Percentiles rank a stretch among this genome's conserved stretches.
Conservation (phyloP, 2,329 filamentous ascomycete species). For the Epichloe aotearoae region DNA sequence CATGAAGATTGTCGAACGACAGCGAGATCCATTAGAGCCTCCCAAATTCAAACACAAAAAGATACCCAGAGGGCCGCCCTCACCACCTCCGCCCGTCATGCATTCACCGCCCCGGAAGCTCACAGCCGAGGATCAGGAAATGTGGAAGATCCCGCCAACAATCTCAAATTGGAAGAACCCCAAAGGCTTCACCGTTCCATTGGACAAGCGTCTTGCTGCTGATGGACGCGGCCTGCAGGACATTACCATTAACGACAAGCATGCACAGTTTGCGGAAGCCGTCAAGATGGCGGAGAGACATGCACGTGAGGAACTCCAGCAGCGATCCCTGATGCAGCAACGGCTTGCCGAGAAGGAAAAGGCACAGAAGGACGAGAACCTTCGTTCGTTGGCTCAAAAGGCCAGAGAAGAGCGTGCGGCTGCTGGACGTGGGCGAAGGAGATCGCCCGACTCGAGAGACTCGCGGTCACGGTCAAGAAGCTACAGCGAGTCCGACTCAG, state of each 20-base stretch:
- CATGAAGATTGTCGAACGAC: conserved; percentile 94
- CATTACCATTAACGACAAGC: conserved; percentile 95
- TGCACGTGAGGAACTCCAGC: conserved; percentile 87
- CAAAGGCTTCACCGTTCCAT: conserved; percentile 89
- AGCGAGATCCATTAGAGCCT: conserved; percentile 90
- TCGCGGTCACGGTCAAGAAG: conserved; percentile 30
- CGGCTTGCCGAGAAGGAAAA: conserved; percentile 94
- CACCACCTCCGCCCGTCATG: conserved; percentile 85
- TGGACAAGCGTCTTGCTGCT: conserved; percentile 90
- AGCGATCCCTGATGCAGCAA: conserved; percentile 90
- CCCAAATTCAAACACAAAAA: conserved; percentile 99
- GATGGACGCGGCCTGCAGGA: conserved; percentile 88
- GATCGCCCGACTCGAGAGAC: conserved; percentile 24
- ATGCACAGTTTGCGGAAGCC: conserved; percentile 89
- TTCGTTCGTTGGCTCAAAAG: conserved; percentile 79
- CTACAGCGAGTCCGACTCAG: conserved; percentile 39
- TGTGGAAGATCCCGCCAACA: conserved; percentile 78
- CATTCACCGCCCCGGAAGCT: conserved; percentile 89
- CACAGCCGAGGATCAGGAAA: conserved; percentile 92
- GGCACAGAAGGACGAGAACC: conserved; percentile 79
- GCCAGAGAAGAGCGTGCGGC: conserved; percentile 68
- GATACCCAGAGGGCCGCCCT: conserved; percentile 83
- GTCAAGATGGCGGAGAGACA: conserved; percentile 90
- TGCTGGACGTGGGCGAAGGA: conserved; percentile 30
- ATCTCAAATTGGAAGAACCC: conserved; percentile 99